These are phyloP conservation scores for Verticillium nonalfalfae DNA, from an alignment of 2,329 filamentous ascomycete genomes.

Conservation along the genomic window DNA sequence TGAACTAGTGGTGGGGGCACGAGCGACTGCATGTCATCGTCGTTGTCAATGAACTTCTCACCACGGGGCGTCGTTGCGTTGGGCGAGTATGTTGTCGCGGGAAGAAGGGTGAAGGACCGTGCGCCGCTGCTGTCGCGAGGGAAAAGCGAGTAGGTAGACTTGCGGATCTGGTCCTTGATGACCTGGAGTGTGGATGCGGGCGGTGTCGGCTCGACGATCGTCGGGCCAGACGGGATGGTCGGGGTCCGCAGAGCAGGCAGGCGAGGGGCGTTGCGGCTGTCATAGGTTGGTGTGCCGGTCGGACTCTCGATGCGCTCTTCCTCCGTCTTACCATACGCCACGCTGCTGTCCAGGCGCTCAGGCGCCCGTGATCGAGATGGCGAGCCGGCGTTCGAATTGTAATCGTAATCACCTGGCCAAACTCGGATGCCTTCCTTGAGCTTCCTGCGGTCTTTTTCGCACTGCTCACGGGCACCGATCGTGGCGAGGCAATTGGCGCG, in stretches of 20 bases:
- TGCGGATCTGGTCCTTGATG: conserved; percentile 21
- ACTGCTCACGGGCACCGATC: conserved; percentile 41
- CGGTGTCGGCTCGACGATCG: conserved; percentile 6
- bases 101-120: conserved; percentile 31
- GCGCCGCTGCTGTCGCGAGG: conserved; percentile 21
- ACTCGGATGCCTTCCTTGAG: conserved; percentile 38
- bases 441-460: conserved; percentile 38
- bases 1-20: conserved; percentile 10
- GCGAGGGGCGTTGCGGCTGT: conserved; percentile 15
- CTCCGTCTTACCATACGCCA: neutral
- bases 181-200: conserved; percentile 9
- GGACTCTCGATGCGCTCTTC: conserved; percentile 17
- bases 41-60: neutral
- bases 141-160: conserved; percentile 33
- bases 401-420: conserved; percentile 23
- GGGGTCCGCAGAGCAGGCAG: conserved; percentile 10
- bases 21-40: conserved; percentile 6
- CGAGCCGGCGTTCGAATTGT: conserved; percentile 26
- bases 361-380: conserved; percentile 20
- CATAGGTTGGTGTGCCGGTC: conserved; percentile 13
- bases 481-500: conserved; percentile 55
- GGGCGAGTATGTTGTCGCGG: conserved; percentile 39
- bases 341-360: conserved; percentile 22
- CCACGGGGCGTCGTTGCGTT: neutral
- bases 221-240: conserved; percentile 14